These are phyloP conservation scores for Blastobotrys serpentis DNA, from an alignment of 1,139 yeast genomes.

Conservation along the genomic window DNA sequence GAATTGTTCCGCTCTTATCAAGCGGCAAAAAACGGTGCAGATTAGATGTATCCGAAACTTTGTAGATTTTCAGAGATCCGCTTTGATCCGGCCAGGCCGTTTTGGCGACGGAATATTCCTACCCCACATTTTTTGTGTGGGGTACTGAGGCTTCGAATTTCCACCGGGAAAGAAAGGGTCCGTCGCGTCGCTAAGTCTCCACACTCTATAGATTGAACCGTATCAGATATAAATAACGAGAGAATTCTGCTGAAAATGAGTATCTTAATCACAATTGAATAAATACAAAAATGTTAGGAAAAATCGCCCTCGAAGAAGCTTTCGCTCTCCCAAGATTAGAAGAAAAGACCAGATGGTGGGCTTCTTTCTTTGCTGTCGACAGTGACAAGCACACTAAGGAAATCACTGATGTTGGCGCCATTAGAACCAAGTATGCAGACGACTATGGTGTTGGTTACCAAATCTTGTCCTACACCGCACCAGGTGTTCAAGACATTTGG, in stretches of 20 bases:
- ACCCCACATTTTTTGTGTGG: neutral
- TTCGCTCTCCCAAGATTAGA: conserved; percentile 15
- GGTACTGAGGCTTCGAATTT: neutral
- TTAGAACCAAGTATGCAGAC: conserved; percentile 13
- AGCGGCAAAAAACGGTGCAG: no score
- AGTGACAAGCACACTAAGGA: conserved; percentile 15
- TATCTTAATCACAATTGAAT: no score
- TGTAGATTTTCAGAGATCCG: neutral
- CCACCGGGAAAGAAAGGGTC: neutral
- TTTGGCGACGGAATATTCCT: neutral
- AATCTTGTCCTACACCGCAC: conserved; percentile 16
- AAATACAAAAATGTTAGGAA: conserved; percentile 12
- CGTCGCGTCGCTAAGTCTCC: conserved; percentile 1
- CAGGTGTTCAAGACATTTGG: conserved; percentile 15
- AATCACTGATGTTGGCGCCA: conserved; percentile 10
- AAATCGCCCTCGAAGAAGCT: conserved; percentile 17
- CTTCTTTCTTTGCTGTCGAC: conserved; percentile 15
- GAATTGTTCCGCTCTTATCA: no score
- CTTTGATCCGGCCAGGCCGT: no score
- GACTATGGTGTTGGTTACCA: conserved; percentile 16
- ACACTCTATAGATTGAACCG: neutral
- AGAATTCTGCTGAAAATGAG: no score
- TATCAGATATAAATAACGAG: neutral
- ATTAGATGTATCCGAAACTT: no score
- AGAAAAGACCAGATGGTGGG: conserved; percentile 16